Percentiles rank a stretch among this genome's conserved stretches.
These are phyloP conservation scores for Boletus fagicola DNA, from an alignment of 768 basidiomycete genomes.

Conservation along the genomic window DNA sequence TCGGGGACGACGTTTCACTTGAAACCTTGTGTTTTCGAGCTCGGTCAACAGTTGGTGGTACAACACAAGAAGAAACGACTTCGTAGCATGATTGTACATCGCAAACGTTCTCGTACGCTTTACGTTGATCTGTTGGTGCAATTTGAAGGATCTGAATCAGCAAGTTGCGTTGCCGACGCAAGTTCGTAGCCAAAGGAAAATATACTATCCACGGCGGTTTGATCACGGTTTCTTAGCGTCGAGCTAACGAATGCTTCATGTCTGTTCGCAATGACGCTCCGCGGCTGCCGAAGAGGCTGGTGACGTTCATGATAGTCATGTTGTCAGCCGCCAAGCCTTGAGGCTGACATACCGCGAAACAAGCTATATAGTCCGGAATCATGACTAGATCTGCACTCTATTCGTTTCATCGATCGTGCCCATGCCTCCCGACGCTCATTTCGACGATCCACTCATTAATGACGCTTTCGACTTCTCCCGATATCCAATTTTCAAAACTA, in stretches of 20 bases:
- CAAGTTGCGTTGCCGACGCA: too few relatives aligned
- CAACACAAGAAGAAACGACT: not conserved
- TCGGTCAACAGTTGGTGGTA: not conserved
- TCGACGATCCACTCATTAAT: conserved; percentile 19
- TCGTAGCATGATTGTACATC: not conserved
- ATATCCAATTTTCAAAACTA: conserved; percentile 8
- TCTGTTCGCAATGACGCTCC: not conserved
- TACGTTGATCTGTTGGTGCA: not conserved
- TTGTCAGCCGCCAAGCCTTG: conserved; percentile 12
- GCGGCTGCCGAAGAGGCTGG: not conserved
- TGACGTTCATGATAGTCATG: not conserved
- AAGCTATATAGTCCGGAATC: not conserved
- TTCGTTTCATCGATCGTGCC: not conserved
- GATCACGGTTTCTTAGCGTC: not conserved
- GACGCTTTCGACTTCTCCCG: conserved; percentile 21
- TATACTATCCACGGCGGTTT: not conserved
- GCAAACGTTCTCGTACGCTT: too few relatives aligned
- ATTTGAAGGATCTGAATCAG: too few relatives aligned
- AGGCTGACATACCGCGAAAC: conserved; percentile 12
- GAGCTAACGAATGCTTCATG: not conserved
- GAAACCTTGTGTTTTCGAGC: not conserved
- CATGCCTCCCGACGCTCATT: conserved; percentile 21
- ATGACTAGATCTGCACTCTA: not conserved
- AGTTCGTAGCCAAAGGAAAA: too few relatives aligned
- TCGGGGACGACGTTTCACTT: too few relatives aligned